phyloP scores from a whole-genome alignment of 2,329 filamentous ascomycete species.

The Beauveria sp. region DNA sequence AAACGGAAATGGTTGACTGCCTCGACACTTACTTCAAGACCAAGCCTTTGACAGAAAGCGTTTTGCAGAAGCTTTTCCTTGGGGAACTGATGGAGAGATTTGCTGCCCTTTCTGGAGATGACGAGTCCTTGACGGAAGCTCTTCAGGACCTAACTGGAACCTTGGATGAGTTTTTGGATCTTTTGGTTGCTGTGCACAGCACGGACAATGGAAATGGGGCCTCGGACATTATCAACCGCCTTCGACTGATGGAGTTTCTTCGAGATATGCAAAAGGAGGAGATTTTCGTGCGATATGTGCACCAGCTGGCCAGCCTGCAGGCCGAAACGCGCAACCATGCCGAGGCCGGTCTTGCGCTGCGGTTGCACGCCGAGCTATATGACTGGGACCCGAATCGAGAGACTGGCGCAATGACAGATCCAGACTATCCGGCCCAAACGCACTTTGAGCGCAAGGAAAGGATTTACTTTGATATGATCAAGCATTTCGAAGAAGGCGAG shows the following conservation, averaged over 20 bases:
- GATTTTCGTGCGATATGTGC: constrained; percentile 92
- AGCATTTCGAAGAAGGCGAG: constrained; percentile 87
- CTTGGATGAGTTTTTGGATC: constrained; percentile 82
- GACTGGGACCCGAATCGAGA: constrained; percentile 73
- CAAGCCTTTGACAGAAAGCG: constrained; percentile 78
- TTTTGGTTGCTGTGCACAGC: constrained; percentile 82
- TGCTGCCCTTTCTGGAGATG: constrained; percentile 55
- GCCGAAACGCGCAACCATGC: constrained; percentile 68
- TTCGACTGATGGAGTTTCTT: constrained; percentile 91
- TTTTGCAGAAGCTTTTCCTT: constrained; percentile 88
- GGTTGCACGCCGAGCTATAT: constrained; percentile 86
- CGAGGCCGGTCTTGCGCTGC: constrained; percentile 81
- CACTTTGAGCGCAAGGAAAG: constrained; percentile 89
- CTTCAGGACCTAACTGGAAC: constrained; percentile 74
- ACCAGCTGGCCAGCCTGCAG: constrained; percentile 78
- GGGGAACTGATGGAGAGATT: constrained; percentile 78
- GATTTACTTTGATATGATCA: constrained; percentile 91
- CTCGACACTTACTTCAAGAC: constrained; percentile 85
- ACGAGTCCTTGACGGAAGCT: constrained; percentile 65
- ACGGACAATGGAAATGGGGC: constrained; percentile 66
- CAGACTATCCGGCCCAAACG: constrained; percentile 72
- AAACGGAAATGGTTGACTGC: constrained; percentile 94
- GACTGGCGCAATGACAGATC: constrained; percentile 61
- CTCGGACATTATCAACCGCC: constrained; percentile 75
- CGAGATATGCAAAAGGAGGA: constrained; percentile 96